Percentiles rank a stretch among this genome's conserved stretches.
These are phyloP conservation scores for Xylaria sp. DNA, from an alignment of 2,329 filamentous ascomycete genomes.

Conservation along the genomic window DNA sequence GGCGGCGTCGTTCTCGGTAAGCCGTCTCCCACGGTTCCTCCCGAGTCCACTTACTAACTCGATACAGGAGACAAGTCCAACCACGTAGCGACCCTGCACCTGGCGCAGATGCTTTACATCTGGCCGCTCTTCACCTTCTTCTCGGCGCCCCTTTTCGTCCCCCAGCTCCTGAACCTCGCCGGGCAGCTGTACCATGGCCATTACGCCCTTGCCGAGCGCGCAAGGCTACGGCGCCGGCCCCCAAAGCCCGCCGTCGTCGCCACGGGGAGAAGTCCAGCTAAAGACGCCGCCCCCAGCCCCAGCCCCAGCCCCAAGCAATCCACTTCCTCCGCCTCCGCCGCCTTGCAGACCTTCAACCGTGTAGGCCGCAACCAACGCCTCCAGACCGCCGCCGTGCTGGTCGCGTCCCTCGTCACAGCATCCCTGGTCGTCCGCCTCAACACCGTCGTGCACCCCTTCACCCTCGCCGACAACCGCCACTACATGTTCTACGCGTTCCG, in stretches of 20 bases:
- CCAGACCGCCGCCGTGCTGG: conserved; percentile 42
- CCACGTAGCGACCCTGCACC: conserved; percentile 84
- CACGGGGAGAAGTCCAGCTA: not conserved
- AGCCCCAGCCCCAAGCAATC: no score
- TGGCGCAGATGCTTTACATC: conserved; percentile 92
- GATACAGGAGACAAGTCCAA: conserved; percentile 84
- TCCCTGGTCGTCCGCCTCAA: conserved; percentile 70
- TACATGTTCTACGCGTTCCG: conserved; percentile 98
- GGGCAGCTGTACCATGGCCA: conserved; percentile 16
- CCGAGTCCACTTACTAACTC: conserved; percentile 29
- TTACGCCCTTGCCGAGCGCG: no score
- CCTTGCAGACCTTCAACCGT: conserved; percentile 24
- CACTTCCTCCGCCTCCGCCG: no score
- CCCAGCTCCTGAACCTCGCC: conserved; percentile 47
- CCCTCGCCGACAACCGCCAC: conserved; percentile 92
- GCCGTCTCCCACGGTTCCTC: conserved; percentile 12
- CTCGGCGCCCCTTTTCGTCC: conserved; percentile 75
- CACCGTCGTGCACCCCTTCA: conserved; percentile 94
- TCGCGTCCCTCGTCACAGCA: conserved; percentile 42
- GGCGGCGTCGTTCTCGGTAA: conserved; percentile 86
- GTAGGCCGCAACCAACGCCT: conserved; percentile 38
- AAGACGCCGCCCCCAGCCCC: not conserved
- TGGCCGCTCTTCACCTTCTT: conserved; percentile 92
- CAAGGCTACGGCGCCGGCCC: no score
- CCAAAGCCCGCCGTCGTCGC: no score